Percentiles rank a stretch among this genome's conserved stretches.
These are phyloP conservation scores for Aquanectria penicillioides DNA, from an alignment of 2,329 filamentous ascomycete genomes.

Conservation along the genomic window DNA sequence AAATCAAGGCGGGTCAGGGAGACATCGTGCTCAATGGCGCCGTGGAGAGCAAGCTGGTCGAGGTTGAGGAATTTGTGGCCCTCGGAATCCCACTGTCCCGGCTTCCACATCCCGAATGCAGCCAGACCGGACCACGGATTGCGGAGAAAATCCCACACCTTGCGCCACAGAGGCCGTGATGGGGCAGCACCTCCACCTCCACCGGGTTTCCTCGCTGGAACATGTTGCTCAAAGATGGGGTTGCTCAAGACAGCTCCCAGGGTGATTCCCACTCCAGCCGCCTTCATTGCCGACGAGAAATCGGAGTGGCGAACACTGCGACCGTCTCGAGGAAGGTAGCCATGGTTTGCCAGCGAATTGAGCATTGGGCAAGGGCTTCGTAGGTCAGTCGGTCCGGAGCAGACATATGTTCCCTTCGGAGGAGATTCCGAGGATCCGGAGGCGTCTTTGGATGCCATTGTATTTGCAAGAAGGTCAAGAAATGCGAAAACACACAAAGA, in stretches of 20 bases:
- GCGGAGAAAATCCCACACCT: constrained; percentile 3
- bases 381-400: constrained; percentile 29
- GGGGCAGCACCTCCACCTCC: constrained; percentile 13
- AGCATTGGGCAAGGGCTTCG: constrained; percentile 38
- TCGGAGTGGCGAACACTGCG: constrained; percentile 30
- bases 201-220: constrained; percentile 28
- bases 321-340: constrained; percentile 37
- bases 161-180: constrained; percentile 18
- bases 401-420: constrained; percentile 30
- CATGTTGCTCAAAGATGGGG: constrained; percentile 31
- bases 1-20: constrained; percentile 36
- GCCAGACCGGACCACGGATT: constrained; percentile 33
- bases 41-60: constrained; percentile 32
- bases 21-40: constrained; percentile 36
- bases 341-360: constrained; percentile 39
- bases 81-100: constrained; percentile 30
- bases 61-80: constrained; percentile 33
- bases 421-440: constrained; percentile 10
- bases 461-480: not conserved
- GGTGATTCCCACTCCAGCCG: constrained; percentile 31
- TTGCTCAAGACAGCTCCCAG: constrained; percentile 32
- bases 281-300: constrained; percentile 27
- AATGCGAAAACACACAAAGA: too few species aligned
- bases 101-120: constrained; percentile 34
- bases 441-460: not conserved